Evolutionary conservation across 2,329 filamentous ascomycete genomes (phyloP).

Genomic region (Graphilbum ipis-grandicollis): DNA sequence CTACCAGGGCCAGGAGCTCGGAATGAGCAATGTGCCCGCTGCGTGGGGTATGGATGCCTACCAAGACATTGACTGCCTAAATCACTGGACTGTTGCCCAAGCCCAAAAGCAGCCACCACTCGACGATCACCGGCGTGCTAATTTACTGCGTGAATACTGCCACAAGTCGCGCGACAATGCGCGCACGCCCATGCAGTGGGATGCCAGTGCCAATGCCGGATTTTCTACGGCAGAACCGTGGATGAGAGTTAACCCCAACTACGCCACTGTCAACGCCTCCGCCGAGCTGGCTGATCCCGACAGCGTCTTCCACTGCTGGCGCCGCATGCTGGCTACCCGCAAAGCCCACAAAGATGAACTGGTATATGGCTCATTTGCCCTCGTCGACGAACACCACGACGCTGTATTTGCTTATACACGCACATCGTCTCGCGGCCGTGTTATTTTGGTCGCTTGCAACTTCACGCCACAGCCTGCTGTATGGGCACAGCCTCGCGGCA

Average conservation of each 20-base stretch:
- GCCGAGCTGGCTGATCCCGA: conserved; percentile 1
- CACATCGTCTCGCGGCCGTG: background rate
- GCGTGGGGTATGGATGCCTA: conserved; percentile 29
- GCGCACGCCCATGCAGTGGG: conserved; percentile 5
- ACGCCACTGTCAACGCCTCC: background rate
- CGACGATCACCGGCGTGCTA: no score
- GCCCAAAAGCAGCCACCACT: background rate
- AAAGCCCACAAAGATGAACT: conserved; percentile 2
- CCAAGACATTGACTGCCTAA: conserved; percentile 19
- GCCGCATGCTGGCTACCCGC: background rate
- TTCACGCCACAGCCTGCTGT: background rate
- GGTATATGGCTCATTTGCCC: conserved; percentile 3
- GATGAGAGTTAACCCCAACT: conserved; percentile 3
- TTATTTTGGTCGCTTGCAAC: conserved; percentile 1
- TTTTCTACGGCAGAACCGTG: conserved; percentile 1
- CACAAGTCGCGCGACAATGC: conserved; percentile 5
- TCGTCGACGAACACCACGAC: conserved; percentile 1
- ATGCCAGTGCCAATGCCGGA: conserved; percentile 1
- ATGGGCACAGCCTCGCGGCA: background rate
- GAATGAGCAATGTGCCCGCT: conserved; percentile 32
- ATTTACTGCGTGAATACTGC: background rate
- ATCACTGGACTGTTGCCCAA: background rate
- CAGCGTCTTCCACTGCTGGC: conserved; percentile 3
- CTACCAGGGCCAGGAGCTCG: conserved; percentile 44
- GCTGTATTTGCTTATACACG: conserved; percentile 2